Base-by-base conservation (phyloP, 805 yeast genomes). In the Saccharomycopsis malanga region DNA sequence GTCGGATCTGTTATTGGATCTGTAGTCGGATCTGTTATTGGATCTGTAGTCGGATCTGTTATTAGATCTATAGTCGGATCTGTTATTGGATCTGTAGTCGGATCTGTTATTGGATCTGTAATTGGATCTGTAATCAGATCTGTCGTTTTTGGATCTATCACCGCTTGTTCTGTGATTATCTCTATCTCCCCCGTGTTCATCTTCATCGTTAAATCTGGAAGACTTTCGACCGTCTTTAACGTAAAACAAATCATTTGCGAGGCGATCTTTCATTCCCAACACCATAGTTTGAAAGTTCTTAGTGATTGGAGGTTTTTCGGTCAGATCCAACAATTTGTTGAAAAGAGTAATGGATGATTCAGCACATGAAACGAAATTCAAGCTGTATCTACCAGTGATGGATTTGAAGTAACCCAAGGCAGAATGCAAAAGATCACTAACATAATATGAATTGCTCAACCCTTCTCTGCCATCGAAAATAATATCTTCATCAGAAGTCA, bases 371-470 rank as follows among this genome's bases (percentile, higher is more conserved):
- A 18, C 17, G 17, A 18, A n/a, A 17, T 29, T 42, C 27, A 40
- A 24, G 17, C 29, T 34, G 45, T 42, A 46, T 3, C 20, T 44
- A 18, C 15, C 17, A 21, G 41, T 18, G 23, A 38, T 37, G 25
- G 42, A 17, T 27, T 46, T 23, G 42, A 17, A 39, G 42, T 35
- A 27, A 44, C 48, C 24, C 36, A 46, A 18, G 46, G 39, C 4
- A 3, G 48, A 25, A 5, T 18, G 22, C 21, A 27, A n/a, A 20
- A 44, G 37, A 21, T 37, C 42, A 14, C 30, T 21, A 32, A 32
- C 3, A 27, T 21, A 21, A 2, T 17, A 17, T 20, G 9, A 20
- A 39, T 39, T 39, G 17, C 14, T 39, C n/a, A 22, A 24, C 20
- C 27, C 18, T 18, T 24, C 21, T 1, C 24, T 25, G 7, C 30